Conservation (phyloP, 2,329 filamentous ascomycete genomes). For the Tolypocladium sp. region DNA sequence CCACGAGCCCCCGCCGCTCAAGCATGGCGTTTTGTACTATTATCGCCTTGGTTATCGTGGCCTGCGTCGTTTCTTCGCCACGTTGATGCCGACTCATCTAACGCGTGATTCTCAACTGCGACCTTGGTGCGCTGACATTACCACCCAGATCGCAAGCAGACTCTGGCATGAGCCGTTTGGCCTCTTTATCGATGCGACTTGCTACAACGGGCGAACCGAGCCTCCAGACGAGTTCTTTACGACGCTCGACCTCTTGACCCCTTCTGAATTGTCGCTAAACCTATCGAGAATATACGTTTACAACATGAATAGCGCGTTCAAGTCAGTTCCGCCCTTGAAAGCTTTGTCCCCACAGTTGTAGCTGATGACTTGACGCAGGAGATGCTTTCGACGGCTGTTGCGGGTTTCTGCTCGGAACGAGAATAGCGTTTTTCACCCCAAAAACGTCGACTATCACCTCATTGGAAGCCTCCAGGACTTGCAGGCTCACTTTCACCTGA, state of each 20-base stretch:
- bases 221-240: constrained; percentile 57
- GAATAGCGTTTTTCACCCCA: constrained; percentile 50
- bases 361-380: constrained; percentile 19
- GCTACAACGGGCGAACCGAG: constrained; percentile 59
- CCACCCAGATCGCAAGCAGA: constrained; percentile 51
- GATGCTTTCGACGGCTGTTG: constrained; percentile 56
- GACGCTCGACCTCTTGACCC: constrained; percentile 53
- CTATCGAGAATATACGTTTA: constrained; percentile 57
- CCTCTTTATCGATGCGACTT: constrained; percentile 59
- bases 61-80: background rate
- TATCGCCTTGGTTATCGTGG: background rate
- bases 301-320: constrained; percentile 65
- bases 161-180: constrained; percentile 63
- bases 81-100: too few species aligned
- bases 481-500: constrained; percentile 57
- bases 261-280: constrained; percentile 49
- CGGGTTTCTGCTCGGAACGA: constrained; percentile 54
- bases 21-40: background rate
- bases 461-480: constrained; percentile 58
- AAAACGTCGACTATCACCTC: constrained; percentile 57
- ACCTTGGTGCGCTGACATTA: background rate
- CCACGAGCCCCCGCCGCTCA: background rate
- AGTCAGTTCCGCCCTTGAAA: constrained; percentile 22
- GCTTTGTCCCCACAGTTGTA: too few species aligned
- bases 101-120: background rate